Percentiles rank a stretch among this genome's conserved stretches.
phyloP scores from a whole-genome alignment of 140 eudicot species.

The Flaveria floridana region DNA sequence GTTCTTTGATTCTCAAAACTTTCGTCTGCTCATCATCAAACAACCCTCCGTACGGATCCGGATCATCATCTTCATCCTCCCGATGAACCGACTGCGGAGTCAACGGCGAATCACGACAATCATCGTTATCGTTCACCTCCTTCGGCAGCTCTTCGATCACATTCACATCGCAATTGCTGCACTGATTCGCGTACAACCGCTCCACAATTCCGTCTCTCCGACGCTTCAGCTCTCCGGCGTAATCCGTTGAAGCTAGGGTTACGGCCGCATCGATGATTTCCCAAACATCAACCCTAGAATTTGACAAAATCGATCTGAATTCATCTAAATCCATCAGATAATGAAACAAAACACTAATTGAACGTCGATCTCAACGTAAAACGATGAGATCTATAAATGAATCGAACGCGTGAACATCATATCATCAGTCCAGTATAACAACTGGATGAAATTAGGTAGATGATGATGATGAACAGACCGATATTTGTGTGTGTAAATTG shows the following conservation, averaged over 20 bases:
- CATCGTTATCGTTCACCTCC: slow-evolving; percentile 20
- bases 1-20: slow-evolving; percentile 62
- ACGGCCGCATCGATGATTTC: slow-evolving; percentile 65
- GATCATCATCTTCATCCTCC: slow-evolving; percentile 32
- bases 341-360: neutral
- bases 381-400: slow-evolving; percentile 10
- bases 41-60: slow-evolving; percentile 65
- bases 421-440: neutral
- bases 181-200: slow-evolving; percentile 45
- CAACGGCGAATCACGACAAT: slow-evolving; percentile 30
- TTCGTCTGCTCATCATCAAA: slow-evolving; percentile 68
- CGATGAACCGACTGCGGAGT: slow-evolving; percentile 31
- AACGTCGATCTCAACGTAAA: neutral
- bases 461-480: too few relatives aligned
- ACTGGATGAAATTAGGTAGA: too few relatives aligned
- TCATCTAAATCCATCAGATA: slow-evolving; percentile 62
- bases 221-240: slow-evolving; percentile 48
- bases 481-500: too few relatives aligned
- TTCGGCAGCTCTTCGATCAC: neutral
- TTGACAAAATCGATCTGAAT: slow-evolving; percentile 50
- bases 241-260: slow-evolving; percentile 54
- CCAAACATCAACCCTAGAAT: slow-evolving; percentile 62
- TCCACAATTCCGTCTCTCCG: slow-evolving; percentile 67
- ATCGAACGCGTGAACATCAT: neutral
- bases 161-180: slow-evolving; percentile 38